phyloP scores from a whole-genome alignment of 2,329 filamentous ascomycete genomes.

The Colletotrichum chrysophilum region DNA sequence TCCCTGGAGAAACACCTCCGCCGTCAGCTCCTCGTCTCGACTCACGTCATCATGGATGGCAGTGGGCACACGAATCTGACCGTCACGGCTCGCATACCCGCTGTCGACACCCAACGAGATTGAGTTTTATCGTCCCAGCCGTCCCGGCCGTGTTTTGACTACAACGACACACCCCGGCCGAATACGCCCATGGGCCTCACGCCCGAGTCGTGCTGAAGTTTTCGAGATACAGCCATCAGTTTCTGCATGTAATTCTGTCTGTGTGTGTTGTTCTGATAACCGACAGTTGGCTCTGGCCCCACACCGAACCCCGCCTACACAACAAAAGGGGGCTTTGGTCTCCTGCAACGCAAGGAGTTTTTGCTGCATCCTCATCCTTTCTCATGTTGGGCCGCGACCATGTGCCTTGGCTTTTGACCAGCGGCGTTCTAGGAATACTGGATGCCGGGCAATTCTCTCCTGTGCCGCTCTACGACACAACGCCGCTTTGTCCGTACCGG shows the following conservation, averaged over 20 bases:
- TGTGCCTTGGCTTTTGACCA: neutral
- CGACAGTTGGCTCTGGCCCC: neutral
- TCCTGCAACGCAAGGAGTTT: neutral
- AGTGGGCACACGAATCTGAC: neutral
- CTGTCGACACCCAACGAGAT: constrained; percentile 10
- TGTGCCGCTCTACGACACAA: neutral
- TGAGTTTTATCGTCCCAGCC: constrained; percentile 9
- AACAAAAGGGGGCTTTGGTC: neutral
- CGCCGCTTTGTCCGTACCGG: neutral
- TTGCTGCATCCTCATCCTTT: neutral
- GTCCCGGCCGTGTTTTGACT: neutral
- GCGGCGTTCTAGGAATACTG: neutral
- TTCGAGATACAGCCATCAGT: neutral
- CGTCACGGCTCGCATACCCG: neutral
- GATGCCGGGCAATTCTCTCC: neutral
- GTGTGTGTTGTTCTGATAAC: neutral
- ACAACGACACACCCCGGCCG: neutral
- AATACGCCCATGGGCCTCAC: neutral
- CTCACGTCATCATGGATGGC: neutral
- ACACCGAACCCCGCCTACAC: neutral
- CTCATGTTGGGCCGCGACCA: neutral
- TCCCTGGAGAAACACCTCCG: constrained; percentile 1
- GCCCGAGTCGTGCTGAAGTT: constrained; percentile 10
- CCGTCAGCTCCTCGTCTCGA: neutral
- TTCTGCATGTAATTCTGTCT: neutral